phyloP scores from a whole-genome alignment of 1,284 basidiomycete genomes.

The Ustilago esculenta region DNA sequence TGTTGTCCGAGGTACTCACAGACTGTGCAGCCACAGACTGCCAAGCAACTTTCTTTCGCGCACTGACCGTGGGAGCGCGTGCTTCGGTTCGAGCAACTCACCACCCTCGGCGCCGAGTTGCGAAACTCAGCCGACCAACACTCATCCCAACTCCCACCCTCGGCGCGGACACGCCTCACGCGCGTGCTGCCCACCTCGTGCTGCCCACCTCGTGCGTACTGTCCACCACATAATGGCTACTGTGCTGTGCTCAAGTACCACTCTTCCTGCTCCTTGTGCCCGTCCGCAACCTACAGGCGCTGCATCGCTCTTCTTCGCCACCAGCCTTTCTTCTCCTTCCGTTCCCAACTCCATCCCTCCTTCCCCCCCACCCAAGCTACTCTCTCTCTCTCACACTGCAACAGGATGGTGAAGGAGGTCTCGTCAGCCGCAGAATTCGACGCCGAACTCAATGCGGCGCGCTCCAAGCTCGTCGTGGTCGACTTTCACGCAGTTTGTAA shows the following conservation, averaged over 20 bases:
- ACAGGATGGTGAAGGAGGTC: slow-evolving; percentile 48
- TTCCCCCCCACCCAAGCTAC: background rate
- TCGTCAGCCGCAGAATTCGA: slow-evolving; percentile 42
- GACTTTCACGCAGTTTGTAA: slow-evolving; percentile 51
- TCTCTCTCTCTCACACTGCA: background rate
- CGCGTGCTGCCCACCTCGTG: background rate
- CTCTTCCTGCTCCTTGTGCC: background rate
- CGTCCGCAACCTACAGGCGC: too few species aligned
- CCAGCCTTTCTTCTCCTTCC: background rate
- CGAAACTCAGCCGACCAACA: too few species aligned
- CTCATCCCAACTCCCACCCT: too few species aligned
- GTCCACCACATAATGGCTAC: too few species aligned
- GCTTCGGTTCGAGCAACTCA: too few species aligned
- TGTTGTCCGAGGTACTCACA: too few species aligned
- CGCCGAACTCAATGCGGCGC: slow-evolving; percentile 32
- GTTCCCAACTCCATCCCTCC: background rate
- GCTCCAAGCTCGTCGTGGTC: slow-evolving; percentile 48
- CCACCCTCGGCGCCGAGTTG: too few species aligned
- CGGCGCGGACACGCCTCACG: background rate
- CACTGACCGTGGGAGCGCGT: too few species aligned
- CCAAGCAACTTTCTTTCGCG: too few species aligned
- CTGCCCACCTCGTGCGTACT: background rate
- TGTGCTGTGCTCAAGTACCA: too few species aligned
- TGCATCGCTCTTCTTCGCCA: background rate
- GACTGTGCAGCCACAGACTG: too few species aligned